phyloP scores from a whole-genome alignment of 306 rosid species.

The Clitoria ternatea region DNA sequence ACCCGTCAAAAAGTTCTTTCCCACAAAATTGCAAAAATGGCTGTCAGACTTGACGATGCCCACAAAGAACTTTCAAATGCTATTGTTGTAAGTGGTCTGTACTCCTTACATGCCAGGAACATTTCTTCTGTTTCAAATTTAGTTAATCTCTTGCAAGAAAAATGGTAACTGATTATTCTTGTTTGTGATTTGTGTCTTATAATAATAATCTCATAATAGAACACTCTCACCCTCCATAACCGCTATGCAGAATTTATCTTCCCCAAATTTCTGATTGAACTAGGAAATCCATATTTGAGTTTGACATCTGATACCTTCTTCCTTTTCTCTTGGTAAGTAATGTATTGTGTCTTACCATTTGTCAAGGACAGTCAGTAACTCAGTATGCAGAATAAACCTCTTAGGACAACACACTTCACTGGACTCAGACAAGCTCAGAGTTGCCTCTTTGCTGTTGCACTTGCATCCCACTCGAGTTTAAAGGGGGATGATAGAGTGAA shows the following conservation, averaged over 20 bases:
- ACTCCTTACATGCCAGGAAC: not conserved
- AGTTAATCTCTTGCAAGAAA: not conserved
- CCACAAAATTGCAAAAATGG: constrained; percentile 95
- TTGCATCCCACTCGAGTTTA: no score
- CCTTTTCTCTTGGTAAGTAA: not conserved
- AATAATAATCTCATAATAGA: not conserved
- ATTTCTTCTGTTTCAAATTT: not conserved
- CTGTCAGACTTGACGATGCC: constrained; percentile 92
- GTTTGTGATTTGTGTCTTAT: not conserved
- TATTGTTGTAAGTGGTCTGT: constrained; percentile 62
- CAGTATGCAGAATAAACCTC: no score
- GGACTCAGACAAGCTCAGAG: no score
- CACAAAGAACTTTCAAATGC: constrained; percentile 96
- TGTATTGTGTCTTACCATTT: not conserved
- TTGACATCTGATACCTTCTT: constrained; percentile 4
- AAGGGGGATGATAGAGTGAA: no score
- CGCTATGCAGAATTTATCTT: not conserved
- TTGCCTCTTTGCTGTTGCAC: no score
- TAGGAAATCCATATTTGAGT: not conserved
- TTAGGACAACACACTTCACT: no score
- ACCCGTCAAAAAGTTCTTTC: constrained; percentile 92
- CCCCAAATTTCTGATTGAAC: not conserved
- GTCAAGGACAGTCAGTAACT: no score
- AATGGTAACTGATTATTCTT: not conserved
- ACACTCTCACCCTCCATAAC: not conserved